phyloP scores from a whole-genome alignment of 768 basidiomycete genomes.

The Suillus americanus region DNA sequence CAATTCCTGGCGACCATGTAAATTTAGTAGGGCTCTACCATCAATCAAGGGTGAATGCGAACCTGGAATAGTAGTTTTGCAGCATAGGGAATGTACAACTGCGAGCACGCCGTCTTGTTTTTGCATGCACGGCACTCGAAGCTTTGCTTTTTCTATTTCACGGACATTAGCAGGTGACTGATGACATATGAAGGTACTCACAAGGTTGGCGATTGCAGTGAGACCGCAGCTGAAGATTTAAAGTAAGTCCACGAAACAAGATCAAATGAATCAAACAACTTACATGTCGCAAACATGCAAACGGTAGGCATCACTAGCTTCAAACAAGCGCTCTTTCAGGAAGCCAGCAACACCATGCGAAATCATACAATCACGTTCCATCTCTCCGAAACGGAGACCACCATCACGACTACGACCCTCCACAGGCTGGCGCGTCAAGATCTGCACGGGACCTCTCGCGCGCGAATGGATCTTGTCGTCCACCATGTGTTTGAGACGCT shows the following conservation, averaged over 20 bases:
- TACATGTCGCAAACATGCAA: constrained; percentile 96
- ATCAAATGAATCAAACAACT: constrained; percentile 31
- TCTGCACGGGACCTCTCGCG: constrained; percentile 96
- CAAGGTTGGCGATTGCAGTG: constrained; percentile 95
- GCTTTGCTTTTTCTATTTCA: constrained; percentile 86
- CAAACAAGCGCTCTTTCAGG: constrained; percentile 95
- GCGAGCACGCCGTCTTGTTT: constrained; percentile 94
- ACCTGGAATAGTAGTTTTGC: constrained; percentile 97
- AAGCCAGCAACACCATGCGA: constrained; percentile 98
- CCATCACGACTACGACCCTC: constrained; percentile 99
- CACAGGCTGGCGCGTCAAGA: constrained; percentile 95
- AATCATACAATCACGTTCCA: constrained; percentile 99
- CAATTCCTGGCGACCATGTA: constrained; percentile 57
- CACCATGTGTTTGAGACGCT: constrained; percentile 99
- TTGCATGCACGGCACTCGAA: constrained; percentile 98
- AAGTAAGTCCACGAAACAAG: constrained; percentile 7
- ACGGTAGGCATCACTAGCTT: constrained; percentile 90
- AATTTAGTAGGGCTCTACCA: constrained; percentile 5
- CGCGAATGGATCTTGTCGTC: constrained; percentile 99
- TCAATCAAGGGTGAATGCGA: constrained; percentile 18
- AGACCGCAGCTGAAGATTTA: constrained; percentile 72
- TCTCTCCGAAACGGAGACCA: constrained; percentile 99
- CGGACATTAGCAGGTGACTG: constrained; percentile 9
- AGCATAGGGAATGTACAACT: constrained; percentile 92
- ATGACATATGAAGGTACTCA: constrained; percentile 38